Conservation (phyloP, 2,329 filamentous ascomycete genomes). For the Talaromyces sp. region DNA sequence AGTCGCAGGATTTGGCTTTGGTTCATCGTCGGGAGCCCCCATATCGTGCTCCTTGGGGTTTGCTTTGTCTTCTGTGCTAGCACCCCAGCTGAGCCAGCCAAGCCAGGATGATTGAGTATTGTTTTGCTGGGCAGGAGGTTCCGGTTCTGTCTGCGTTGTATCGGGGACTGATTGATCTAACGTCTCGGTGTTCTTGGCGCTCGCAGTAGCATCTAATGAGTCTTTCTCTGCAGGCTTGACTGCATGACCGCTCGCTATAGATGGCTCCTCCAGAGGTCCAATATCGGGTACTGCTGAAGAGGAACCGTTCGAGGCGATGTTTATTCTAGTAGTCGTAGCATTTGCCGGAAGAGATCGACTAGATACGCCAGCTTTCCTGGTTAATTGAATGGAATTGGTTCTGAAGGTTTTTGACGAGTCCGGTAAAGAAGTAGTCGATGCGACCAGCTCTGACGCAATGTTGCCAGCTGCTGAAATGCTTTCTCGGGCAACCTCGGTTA, state of each 20-base stretch:
- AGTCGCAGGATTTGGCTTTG: slow-evolving; percentile 12
- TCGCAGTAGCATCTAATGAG: not conserved
- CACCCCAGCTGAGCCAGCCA: slow-evolving; percentile 12
- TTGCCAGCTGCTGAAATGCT: slow-evolving; percentile 42
- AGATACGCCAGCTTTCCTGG: slow-evolving; percentile 34
- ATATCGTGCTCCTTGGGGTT: slow-evolving; percentile 7
- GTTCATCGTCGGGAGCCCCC: slow-evolving; percentile 15
- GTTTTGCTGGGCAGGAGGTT: not conserved
- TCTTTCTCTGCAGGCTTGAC: not conserved
- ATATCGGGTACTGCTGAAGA: slow-evolving; percentile 23
- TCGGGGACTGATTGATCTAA: not conserved
- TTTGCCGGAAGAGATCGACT: slow-evolving; percentile 42
- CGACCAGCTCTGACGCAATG: slow-evolving; percentile 29
- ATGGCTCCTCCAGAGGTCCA: slow-evolving; percentile 9
- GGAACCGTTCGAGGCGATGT: slow-evolving; percentile 40
- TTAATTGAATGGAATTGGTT: slow-evolving; percentile 38
- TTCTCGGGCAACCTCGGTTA: slow-evolving; percentile 47
- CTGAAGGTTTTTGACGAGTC: slow-evolving; percentile 21
- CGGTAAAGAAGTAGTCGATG: slow-evolving; percentile 26
- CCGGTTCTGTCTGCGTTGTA: not conserved
- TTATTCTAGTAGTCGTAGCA: slow-evolving; percentile 41
- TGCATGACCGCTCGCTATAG: slow-evolving; percentile 17
- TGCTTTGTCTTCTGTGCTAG: slow-evolving; percentile 2
- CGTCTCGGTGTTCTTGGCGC: not conserved
- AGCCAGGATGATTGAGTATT: slow-evolving; percentile 16